phyloP scores from a whole-genome alignment of 2,329 filamentous ascomycete genomes.

The Penicillium sclerotiorum region DNA sequence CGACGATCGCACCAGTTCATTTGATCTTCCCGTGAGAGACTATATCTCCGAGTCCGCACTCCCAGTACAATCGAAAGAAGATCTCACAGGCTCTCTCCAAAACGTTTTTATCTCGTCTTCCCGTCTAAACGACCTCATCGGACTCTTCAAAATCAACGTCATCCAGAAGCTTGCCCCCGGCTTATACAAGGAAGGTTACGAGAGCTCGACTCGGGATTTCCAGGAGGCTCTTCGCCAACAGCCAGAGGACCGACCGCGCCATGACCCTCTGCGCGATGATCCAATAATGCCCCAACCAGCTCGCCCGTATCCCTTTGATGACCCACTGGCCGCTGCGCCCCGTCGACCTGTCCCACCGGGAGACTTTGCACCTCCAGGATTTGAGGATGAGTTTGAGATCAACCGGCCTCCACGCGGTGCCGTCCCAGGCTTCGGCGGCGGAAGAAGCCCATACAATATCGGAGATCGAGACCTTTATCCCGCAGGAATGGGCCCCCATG shows the following conservation, averaged over 20 bases:
- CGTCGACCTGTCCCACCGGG: constrained; percentile 67
- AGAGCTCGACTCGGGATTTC: constrained; percentile 52
- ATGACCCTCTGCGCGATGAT: constrained; percentile 55
- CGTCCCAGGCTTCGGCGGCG: constrained; percentile 46
- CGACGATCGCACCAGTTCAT: constrained; percentile 76
- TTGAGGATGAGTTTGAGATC: constrained; percentile 91
- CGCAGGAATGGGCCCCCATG: constrained; percentile 78
- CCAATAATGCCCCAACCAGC: constrained; percentile 62
- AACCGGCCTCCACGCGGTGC: constrained; percentile 64
- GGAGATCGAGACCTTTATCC: constrained; percentile 89
- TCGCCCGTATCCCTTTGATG: constrained; percentile 67
- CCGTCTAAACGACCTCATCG: constrained; percentile 70
- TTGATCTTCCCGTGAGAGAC: constrained; percentile 75
- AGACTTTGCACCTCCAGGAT: constrained; percentile 83
- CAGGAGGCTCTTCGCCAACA: constrained; percentile 36
- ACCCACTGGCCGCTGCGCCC: constrained; percentile 63
- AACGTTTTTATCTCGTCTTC: constrained; percentile 73
- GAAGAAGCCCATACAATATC: constrained; percentile 66
- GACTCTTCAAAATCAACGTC: constrained; percentile 73
- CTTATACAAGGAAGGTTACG: constrained; percentile 76
- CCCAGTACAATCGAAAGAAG: constrained; percentile 49
- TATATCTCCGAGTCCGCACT: constrained; percentile 68
- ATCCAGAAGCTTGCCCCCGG: constrained; percentile 82
- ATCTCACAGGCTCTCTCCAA: constrained; percentile 40
- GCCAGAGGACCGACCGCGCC: constrained; percentile 45